Evolutionary conservation across 345 rosid genomes (phyloP), one percentile per base, ranked within the genome.

Genomic region (Syzygium jambos): DNA sequence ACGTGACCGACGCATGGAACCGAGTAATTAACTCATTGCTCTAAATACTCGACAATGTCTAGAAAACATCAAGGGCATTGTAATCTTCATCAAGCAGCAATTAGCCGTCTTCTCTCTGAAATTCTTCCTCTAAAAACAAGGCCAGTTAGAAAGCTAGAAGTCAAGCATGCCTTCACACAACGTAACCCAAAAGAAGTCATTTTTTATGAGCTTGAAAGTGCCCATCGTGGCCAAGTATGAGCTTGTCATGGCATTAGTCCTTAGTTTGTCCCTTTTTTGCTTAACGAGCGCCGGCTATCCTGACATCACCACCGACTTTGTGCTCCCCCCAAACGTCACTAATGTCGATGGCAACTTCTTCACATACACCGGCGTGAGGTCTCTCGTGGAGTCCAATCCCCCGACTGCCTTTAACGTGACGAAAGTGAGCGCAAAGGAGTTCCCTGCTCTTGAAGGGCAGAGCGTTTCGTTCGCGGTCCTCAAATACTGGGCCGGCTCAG

Each of bases 401-500:
- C 91, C 88, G 1, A 55, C 77, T 38, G 41, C 23, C 11, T 87
- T 88, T 85, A 87, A 51, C 10, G 88, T 54, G 51, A 65, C 87
- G n/a, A 88, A 90, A 87, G 86, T 52, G 4, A 84, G 87, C 85
- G 15, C 84, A 41, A 51, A 25, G 12, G 87, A 90, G 83, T 86
- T 88, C 88, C 89, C 89, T 6, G 87, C 87, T 46, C 63, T 86
- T 3, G 41, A 43, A 43, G 91, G 91, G 10, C 91, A 90, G 84
- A 90, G 91, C 27, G 87, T 90, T 2, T 88, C 89, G 25, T 80
- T 80, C 51, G 84, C 89, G 0, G 56, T 90, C 19, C n/a, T 90
- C 19, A 53, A 86, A 55, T 88, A 22, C 29, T 88, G 88, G 7
- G 87, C 84, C 2, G 87, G 85, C 52, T 85, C 7, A 43, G 46